Evolutionary conservation across 331 rosid species (phyloP).

Genomic region (Spiraea crenata): DNA sequence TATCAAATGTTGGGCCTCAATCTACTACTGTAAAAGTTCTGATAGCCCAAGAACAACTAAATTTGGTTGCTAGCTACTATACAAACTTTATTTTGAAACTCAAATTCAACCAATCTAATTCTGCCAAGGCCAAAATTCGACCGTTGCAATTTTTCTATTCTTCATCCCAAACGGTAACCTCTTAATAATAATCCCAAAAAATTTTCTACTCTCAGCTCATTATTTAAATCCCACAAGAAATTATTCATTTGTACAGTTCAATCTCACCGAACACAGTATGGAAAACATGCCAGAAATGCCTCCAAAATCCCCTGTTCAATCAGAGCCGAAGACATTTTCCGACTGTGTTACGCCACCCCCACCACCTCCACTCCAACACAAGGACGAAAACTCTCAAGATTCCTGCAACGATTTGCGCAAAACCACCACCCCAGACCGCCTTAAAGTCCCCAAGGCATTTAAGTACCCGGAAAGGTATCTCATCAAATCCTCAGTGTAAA

Average conservation of each 20-base stretch:
- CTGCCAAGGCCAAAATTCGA: slow-evolving; percentile 28
- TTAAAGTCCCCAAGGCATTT: slow-evolving; percentile 76
- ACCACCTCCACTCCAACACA: slow-evolving; percentile 31
- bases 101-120: background rate
- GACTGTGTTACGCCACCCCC: slow-evolving; percentile 48
- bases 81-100: slow-evolving; percentile 13
- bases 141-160: slow-evolving; percentile 30
- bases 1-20: background rate
- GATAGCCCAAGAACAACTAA: background rate
- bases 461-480: slow-evolving; percentile 79
- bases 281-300: slow-evolving; percentile 37
- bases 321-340: slow-evolving; percentile 7
- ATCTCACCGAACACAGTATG: slow-evolving; percentile 14
- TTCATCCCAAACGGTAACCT: slow-evolving; percentile 38
- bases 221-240: slow-evolving; percentile 6
- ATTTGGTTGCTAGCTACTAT: too few species aligned
- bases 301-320: slow-evolving; percentile 36
- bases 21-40: background rate
- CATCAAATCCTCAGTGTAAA: background rate
- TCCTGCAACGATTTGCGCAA: slow-evolving; percentile 49
- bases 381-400: slow-evolving; percentile 23
- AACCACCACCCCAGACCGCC: slow-evolving; percentile 63
- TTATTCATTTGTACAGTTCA: background rate
- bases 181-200: background rate
- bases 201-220: background rate